Evolutionary conservation across 2,329 filamentous ascomycete genomes (phyloP).

Genomic region (Fusarium euwallaceae): DNA sequence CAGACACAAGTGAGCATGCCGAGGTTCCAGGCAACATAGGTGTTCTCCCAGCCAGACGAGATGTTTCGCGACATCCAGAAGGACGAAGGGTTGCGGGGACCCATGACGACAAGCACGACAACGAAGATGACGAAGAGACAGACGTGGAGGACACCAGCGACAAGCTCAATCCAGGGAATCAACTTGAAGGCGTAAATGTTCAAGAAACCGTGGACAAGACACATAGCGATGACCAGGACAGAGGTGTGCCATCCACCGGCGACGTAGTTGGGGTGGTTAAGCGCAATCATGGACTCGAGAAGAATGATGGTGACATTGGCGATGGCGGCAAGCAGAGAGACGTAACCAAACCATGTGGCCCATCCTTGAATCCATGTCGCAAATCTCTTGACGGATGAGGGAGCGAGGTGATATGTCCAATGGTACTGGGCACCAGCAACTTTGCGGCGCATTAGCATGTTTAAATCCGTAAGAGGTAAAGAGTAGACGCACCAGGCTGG

Average conservation of each 20-base stretch:
- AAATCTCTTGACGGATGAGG: constrained; percentile 32
- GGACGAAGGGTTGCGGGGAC: constrained; percentile 32
- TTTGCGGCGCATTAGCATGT: neutral
- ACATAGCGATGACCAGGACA: constrained; percentile 44
- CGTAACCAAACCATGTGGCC: constrained; percentile 45
- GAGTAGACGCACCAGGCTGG: constrained; percentile 25
- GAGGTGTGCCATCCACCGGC: constrained; percentile 45
- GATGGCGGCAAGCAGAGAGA: constrained; percentile 42
- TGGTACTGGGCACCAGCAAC: constrained; percentile 40
- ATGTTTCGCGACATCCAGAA: constrained; percentile 42
- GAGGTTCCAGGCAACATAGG: constrained; percentile 42
- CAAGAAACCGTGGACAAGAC: constrained; percentile 38
- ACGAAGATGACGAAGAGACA: constrained; percentile 43
- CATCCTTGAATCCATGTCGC: constrained; percentile 45
- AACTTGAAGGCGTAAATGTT: constrained; percentile 41
- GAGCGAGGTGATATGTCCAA: constrained; percentile 44
- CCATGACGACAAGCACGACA: constrained; percentile 43
- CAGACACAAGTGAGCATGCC: constrained; percentile 45
- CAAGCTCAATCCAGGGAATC: constrained; percentile 43
- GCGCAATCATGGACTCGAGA: constrained; percentile 45
- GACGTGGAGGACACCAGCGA: constrained; percentile 42
- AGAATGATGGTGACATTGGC: constrained; percentile 46
- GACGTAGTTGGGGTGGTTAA: constrained; percentile 40
- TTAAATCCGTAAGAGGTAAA: neutral
- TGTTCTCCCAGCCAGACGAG: constrained; percentile 41